These are phyloP conservation scores for Neurospora pannonica DNA, from an alignment of 495 filamentous ascomycete species.

Conservation along the genomic window DNA sequence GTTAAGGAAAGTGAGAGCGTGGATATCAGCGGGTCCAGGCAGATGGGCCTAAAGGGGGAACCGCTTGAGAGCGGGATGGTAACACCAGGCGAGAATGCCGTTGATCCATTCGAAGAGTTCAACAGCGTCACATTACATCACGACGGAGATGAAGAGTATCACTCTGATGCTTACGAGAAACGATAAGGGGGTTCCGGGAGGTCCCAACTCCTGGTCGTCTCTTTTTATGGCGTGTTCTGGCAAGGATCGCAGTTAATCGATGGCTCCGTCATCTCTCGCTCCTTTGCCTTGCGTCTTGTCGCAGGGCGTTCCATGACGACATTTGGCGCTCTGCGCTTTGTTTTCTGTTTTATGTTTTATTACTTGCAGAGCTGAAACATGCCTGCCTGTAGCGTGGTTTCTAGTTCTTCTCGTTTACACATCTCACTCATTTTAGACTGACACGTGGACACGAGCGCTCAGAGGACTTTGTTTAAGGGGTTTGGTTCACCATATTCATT, in stretches of 20 bases:
- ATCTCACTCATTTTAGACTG: not conserved
- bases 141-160: slow-evolving; percentile 65
- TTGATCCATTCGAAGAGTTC: slow-evolving; percentile 98
- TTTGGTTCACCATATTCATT: not conserved
- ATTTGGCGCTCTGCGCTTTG: not conserved
- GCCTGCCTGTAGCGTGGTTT: not conserved
- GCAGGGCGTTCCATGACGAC: not conserved
- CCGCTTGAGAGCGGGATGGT: slow-evolving; percentile 75
- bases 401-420: not conserved
- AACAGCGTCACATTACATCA: slow-evolving; percentile 97
- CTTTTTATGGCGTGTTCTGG: not conserved
- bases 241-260: not conserved
- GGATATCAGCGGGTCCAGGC: slow-evolving; percentile 65
- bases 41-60: slow-evolving; percentile 55
- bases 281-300: not conserved
- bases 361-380: not conserved
- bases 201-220: not conserved
- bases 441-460: not conserved
- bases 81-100: slow-evolving; percentile 67
- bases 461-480: not conserved
- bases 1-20: slow-evolving; percentile 96
- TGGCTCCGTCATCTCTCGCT: not conserved
- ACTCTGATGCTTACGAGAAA: not conserved
- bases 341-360: not conserved
- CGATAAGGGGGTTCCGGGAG: slow-evolving; percentile 4